Percentiles rank a stretch among this genome's conserved stretches.
Conservation (phyloP, 257 asterid genomes). For the Solanum chilense region DNA sequence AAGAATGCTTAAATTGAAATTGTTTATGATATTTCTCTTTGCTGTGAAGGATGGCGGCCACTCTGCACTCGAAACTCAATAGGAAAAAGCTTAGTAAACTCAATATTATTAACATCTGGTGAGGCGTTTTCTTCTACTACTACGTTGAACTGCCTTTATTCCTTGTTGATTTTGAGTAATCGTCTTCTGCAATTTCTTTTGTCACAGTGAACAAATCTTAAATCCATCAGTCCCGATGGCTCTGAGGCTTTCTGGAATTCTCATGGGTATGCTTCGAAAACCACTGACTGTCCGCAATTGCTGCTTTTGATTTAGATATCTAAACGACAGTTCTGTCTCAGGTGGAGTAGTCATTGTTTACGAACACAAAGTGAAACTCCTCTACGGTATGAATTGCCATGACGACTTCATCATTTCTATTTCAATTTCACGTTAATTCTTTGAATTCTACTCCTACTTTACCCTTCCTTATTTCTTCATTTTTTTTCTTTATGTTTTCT, state of each 20-base stretch:
- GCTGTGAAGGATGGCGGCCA: slow-evolving; percentile 90
- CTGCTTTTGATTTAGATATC: neutral
- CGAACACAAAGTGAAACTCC: slow-evolving; percentile 85
- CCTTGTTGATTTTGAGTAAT: neutral
- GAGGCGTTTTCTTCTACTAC: neutral
- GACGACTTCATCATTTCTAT: neutral
- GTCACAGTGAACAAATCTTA: slow-evolving; percentile 65
- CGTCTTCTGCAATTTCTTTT: neutral
- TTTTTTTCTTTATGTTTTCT: neutral
- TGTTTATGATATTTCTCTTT: neutral
- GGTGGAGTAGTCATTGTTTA: slow-evolving; percentile 97
- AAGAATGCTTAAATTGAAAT: neutral
- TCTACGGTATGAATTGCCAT: slow-evolving; percentile 46
- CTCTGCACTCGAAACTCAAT: slow-evolving; percentile 68
- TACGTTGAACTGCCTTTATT: neutral
- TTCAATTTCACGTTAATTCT: neutral
- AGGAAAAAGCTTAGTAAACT: slow-evolving; percentile 63
- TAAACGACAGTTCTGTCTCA: slow-evolving; percentile 1
- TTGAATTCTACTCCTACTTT: neutral
- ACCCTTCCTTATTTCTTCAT: neutral
- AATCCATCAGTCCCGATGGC: slow-evolving; percentile 97
- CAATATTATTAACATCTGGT: slow-evolving; percentile 79
- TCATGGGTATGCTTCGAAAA: slow-evolving; percentile 58
- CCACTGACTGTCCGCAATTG: neutral
- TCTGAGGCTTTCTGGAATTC: slow-evolving; percentile 89